These are phyloP conservation scores for Cyberlindnera mycetangii DNA, from an alignment of 805 yeast species.

Conservation along the genomic window DNA sequence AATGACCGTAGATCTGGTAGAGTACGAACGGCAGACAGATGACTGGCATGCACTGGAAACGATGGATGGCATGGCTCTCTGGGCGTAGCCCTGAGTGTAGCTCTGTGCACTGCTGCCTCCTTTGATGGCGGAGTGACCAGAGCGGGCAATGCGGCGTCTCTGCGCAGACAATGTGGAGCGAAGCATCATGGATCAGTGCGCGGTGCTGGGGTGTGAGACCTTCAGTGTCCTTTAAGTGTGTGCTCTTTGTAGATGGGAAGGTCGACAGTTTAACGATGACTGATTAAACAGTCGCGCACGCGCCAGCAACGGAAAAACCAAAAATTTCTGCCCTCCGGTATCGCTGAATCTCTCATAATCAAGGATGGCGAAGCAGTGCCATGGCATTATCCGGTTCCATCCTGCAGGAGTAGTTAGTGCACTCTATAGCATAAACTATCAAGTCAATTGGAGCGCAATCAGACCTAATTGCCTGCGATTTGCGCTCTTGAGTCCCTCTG, in stretches of 20 bases:
- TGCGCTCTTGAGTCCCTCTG: too few species aligned
- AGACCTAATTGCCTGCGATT: too few species aligned
- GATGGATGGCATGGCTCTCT: constrained; percentile 17
- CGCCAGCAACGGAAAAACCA: background rate
- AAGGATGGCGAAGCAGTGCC: too few species aligned
- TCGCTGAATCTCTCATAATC: too few species aligned
- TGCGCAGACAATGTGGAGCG: constrained; percentile 29
- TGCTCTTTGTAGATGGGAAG: background rate
- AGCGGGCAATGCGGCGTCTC: constrained; percentile 26
- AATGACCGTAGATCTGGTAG: constrained; percentile 92
- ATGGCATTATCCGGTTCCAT: too few species aligned
- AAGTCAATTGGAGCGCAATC: too few species aligned
- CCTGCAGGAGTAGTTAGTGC: too few species aligned
- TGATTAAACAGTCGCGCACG: background rate
- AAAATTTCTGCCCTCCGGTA: constrained; percentile 1
- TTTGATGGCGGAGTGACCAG: constrained; percentile 19
- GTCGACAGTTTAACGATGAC: constrained; percentile 1
- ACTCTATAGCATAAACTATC: too few species aligned
- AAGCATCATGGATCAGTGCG: too few species aligned
- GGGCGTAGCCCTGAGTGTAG: constrained; percentile 9
- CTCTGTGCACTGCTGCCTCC: constrained; percentile 15
- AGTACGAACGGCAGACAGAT: constrained; percentile 34
- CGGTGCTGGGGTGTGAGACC: background rate
- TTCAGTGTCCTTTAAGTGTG: background rate
- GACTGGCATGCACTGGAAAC: constrained; percentile 20